Conservation (phyloP, 2,329 filamentous ascomycete genomes). For the Ophiocordyceps australis region DNA sequence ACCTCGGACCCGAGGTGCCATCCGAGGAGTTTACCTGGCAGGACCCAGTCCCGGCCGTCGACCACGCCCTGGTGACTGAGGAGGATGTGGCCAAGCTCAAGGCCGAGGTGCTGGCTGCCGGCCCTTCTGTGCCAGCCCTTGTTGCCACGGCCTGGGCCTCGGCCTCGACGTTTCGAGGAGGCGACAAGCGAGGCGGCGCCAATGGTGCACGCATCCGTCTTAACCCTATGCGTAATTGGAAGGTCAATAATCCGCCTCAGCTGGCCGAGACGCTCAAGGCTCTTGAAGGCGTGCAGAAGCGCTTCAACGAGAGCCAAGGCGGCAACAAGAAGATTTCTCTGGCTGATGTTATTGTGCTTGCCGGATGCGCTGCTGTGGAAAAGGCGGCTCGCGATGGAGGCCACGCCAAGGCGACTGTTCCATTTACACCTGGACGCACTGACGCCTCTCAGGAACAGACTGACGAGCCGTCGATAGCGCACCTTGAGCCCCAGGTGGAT, state of each 20-base stretch:
- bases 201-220: conserved; percentile 67
- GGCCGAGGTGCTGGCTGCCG: conserved; percentile 46
- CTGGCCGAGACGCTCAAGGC: conserved; percentile 41
- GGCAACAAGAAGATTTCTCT: conserved; percentile 55
- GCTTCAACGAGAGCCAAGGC: conserved; percentile 41
- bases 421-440: conserved; percentile 54
- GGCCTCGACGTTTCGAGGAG: conserved; percentile 53
- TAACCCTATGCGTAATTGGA: conserved; percentile 52
- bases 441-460: conserved; percentile 59
- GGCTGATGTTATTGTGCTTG: conserved; percentile 65
- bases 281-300: conserved; percentile 45
- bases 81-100: conserved; percentile 48
- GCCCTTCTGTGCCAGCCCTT: conserved; percentile 40
- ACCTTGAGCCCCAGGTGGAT: conserved; percentile 53
- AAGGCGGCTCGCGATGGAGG: conserved; percentile 39
- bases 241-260: conserved; percentile 54
- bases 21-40: conserved; percentile 56
- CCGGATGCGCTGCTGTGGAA: conserved; percentile 52
- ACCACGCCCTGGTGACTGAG: conserved; percentile 41
- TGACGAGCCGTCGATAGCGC: conserved; percentile 41
- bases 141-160: conserved; percentile 51
- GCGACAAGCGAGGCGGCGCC: conserved; percentile 69
- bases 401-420: conserved; percentile 32
- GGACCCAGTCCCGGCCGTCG: conserved; percentile 45
- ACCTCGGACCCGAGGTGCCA: conserved; percentile 58